Evolutionary conservation across 2,329 filamentous ascomycete genomes (phyloP).

Genomic region (Colletotrichum kahawae): DNA sequence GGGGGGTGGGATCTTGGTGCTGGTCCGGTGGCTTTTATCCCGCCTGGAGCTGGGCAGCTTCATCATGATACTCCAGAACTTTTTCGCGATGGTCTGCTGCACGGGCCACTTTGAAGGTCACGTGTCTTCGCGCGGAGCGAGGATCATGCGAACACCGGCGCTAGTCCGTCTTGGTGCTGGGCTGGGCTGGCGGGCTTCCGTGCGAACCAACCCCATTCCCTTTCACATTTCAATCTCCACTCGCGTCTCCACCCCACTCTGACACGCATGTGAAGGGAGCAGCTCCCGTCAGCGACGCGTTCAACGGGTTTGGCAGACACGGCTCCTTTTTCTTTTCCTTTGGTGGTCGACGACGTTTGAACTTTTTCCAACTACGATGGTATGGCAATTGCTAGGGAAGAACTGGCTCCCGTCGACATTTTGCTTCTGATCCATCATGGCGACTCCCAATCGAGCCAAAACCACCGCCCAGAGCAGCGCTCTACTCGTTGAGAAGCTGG

Average conservation of each 20-base stretch:
- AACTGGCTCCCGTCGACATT: not conserved
- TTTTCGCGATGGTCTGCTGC: conserved; percentile 18
- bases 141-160: conserved; percentile 7
- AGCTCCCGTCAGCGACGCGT: conserved; percentile 4
- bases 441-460: conserved; percentile 7
- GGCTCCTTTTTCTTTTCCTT: not conserved
- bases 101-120: conserved; percentile 20
- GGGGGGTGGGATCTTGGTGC: not conserved
- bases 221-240: not conserved
- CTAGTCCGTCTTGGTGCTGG: not conserved
- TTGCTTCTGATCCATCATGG: conserved; percentile 26
- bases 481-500: conserved; percentile 44
- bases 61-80: conserved; percentile 12
- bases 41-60: not conserved
- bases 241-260: not conserved
- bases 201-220: not conserved
- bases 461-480: conserved; percentile 29
- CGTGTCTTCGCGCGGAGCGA: conserved; percentile 13
- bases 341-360: not conserved
- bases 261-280: conserved; percentile 8
- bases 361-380: not conserved
- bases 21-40: not conserved
- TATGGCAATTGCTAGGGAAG: not conserved
- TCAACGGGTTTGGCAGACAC: not conserved
- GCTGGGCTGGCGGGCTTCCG: not conserved